phyloP scores from a whole-genome alignment of 1,284 basidiomycete genomes.

The Vanrija humicola region DNA sequence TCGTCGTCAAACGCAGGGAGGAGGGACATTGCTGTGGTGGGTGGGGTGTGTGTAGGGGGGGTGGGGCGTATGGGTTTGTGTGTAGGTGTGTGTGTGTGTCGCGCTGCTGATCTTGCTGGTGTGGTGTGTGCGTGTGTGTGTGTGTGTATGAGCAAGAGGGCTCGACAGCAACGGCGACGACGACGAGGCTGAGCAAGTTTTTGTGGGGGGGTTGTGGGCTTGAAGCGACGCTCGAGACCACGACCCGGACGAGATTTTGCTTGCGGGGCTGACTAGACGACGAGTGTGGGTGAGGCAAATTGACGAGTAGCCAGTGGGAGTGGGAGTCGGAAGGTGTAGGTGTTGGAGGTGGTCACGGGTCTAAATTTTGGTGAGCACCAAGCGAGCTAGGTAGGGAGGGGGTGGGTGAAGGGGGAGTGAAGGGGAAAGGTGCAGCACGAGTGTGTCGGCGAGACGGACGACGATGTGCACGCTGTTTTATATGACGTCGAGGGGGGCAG shows the following conservation, averaged over 20 bases:
- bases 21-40: constrained; percentile 4
- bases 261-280: not conserved
- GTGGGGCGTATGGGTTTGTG: not conserved
- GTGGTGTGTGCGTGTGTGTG: not conserved
- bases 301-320: too few relatives aligned
- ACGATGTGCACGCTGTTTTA: too few relatives aligned
- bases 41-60: not conserved
- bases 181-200: too few relatives aligned
- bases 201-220: too few relatives aligned
- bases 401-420: not conserved
- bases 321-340: too few relatives aligned
- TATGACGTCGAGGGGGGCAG: too few relatives aligned
- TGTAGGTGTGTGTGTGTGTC: not conserved
- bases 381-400: too few relatives aligned
- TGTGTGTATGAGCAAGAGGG: not conserved
- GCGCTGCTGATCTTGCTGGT: not conserved
- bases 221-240: not conserved
- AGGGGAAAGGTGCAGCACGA: not conserved
- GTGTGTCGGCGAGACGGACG: not conserved
- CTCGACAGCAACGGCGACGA: too few relatives aligned
- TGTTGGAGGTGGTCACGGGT: not conserved
- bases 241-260: not conserved
- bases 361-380: not conserved
- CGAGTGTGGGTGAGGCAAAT: too few relatives aligned
- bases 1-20: constrained; percentile 10